Evolutionary conservation across 2,329 filamentous ascomycete species (phyloP), one percentile per base, ranked within the genome.

Genomic region (Fusarium nodosum): DNA sequence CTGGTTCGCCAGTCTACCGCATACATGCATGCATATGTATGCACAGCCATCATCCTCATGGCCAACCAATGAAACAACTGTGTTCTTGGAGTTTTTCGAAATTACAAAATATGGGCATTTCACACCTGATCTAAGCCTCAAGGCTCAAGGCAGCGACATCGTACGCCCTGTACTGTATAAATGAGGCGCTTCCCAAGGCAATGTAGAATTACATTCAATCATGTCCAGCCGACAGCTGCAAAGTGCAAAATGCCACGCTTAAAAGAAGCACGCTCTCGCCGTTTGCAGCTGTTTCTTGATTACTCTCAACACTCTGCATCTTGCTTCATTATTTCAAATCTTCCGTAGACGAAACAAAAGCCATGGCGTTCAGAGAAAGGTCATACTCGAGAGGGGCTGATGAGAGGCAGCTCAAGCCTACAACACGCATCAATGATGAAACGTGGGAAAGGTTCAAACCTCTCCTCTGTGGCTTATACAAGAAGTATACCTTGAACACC

Each of bases 401-500:
- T 13, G 66, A 64, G n/a, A 66, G 45, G 45, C 57, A 41, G 33
- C 42, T 56, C 34, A 72, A 42, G 18, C 72, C 69, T 22, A 74
- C 72, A 28, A 50, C 60, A 31, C 72, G 72, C 44, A 74, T 74
- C 36, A 70, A 60, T 15, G 72, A 74, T 12, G 60, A 65, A 26
- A 64, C 47, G 12, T 74, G 72, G 72, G 67, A 74, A 24, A 50
- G 10, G 18, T 68, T 66, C 50, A 74, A 68, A 31, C 50, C 71
- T 10, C 47, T 68, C 8, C 65, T 74, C 18, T 72, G 69, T 38
- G 33, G 16, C 3, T 62, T 74, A 7, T 74, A 74, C 51, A 67
- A 54, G 45, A 47, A 56, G 16, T 66, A 75, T 41, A 69, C 72
- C 16, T 68, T 74, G 20, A 44, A 20, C n/a, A 41, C 66, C 13